These are phyloP conservation scores for Magnolia changhungtana DNA, from an alignment of 164 flowering plant species.

Conservation along the genomic window DNA sequence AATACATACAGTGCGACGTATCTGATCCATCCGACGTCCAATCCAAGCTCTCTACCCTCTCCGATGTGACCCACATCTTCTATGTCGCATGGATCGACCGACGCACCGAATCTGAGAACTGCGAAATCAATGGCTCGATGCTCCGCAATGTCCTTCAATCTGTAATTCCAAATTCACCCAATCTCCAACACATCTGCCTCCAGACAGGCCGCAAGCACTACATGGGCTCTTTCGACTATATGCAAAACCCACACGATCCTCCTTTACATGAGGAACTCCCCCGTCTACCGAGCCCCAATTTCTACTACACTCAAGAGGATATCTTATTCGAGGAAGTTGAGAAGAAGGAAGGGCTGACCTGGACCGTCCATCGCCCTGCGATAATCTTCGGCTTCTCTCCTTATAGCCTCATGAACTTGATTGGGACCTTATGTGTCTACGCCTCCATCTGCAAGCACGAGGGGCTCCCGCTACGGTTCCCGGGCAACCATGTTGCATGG, in stretches of 20 bases:
- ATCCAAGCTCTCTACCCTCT: constrained; percentile 52
- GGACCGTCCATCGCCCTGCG: constrained; percentile 69
- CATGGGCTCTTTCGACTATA: constrained; percentile 44
- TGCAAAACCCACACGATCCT: constrained; percentile 48
- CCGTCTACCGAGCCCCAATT: constrained; percentile 49
- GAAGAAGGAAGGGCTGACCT: constrained; percentile 52
- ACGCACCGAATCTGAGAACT: constrained; percentile 47
- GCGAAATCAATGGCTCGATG: constrained; percentile 53
- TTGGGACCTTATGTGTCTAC: constrained; percentile 65
- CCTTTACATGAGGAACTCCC: constrained; percentile 76
- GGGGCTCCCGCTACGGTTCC: constrained; percentile 48
- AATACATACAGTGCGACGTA: constrained; percentile 74
- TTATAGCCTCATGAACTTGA: constrained; percentile 58
- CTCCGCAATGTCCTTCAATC: constrained; percentile 60
- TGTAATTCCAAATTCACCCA: constrained; percentile 56
- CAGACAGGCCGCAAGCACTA: constrained; percentile 74
- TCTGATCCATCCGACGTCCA: constrained; percentile 37
- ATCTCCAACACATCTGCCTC: constrained; percentile 63
- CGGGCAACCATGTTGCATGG: constrained; percentile 57
- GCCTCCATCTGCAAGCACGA: constrained; percentile 76
- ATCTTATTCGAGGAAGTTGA: constrained; percentile 47
- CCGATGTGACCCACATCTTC: constrained; percentile 75
- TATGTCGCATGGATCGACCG: constrained; percentile 60
- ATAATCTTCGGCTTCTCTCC: constrained; percentile 82
- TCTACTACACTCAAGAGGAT: constrained; percentile 67